Base-by-base conservation (phyloP, 495 filamentous ascomycete species). In the Oidiodendron maius region DNA sequence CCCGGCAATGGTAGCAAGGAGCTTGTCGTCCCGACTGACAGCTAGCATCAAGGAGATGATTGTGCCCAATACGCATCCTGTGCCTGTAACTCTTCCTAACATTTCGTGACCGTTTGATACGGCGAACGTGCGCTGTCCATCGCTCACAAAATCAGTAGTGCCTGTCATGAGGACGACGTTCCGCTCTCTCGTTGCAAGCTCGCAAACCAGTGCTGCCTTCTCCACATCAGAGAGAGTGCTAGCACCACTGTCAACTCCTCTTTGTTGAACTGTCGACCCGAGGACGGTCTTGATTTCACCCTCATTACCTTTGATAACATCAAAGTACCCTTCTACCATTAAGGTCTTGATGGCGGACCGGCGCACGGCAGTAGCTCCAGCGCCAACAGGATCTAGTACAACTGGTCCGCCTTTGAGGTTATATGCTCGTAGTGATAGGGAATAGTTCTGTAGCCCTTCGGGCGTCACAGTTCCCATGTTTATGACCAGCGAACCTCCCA, bases 281-380 rank as follows among this genome's bases (percentile, higher is more conserved):
- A 75, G 76, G 1, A 90, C 77, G n/a, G 84, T 81, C 23, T 72
- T 67, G 48, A 98, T 91, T 64, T 98, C 93, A 41, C 82, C 81
- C 63, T 94, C 91, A 61, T 98, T 98, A 21, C 93, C 93, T 65
- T 96, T 98, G 64, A 98, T 89, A 17, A 96, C 71, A 63, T 86
- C 81, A 52, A 93, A 86, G 59, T 87, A 86, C 24, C 88, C 89
- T 5, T 67, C 75, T 1, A 75, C 71, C 63, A 96, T 68, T n/a
- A 98, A 76, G 10, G 73, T 73, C 30, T 78, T 80, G 26, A 93
- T 78, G 0, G 87, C 83, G 1, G 73, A 70, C 22, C 84, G 80
- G 21, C 93, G 79, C 11, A 87, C 72, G 3, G 71, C 51, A 2
- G 91, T 96, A 5, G 93, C 93, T 17, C 88, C 91, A 9, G 82